A percentile compares a stretch with the other conserved stretches of the same genome.
Evolutionary conservation across 805 yeast species (phyloP).

Genomic region (Candida verbasci): DNA sequence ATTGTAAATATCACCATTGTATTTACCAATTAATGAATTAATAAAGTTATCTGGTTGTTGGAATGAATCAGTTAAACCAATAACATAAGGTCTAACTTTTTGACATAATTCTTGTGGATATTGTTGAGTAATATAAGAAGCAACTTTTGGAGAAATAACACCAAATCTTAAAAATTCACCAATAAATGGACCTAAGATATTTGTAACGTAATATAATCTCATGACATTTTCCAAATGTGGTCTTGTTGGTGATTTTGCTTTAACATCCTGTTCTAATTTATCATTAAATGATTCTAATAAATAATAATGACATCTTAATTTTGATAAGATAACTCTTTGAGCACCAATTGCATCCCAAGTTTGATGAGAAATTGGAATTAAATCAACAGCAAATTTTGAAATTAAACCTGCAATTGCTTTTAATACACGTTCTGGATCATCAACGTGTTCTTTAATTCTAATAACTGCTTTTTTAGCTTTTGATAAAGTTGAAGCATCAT

Average conservation of each 20-base stretch:
- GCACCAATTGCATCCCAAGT: conserved; percentile 45
- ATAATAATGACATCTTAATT: conserved; percentile 48
- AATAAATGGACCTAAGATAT: conserved; percentile 62
- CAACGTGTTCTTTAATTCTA: conserved; percentile 20
- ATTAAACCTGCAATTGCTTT: conserved; percentile 38
- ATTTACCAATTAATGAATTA: conserved; percentile 77
- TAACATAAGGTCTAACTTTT: conserved; percentile 54
- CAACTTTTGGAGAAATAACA: conserved; percentile 43
- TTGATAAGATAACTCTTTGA: conserved; percentile 44
- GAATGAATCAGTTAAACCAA: conserved; percentile 81
- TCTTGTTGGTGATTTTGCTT: conserved; percentile 33
- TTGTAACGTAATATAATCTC: conserved; percentile 51
- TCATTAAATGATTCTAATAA: conserved; percentile 37
- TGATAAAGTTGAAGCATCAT: conserved; percentile 12
- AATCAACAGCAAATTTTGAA: conserved; percentile 37
- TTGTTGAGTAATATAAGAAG: conserved; percentile 8
- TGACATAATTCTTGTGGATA: conserved; percentile 25
- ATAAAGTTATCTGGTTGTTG: conserved; percentile 75
- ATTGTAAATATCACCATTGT: conserved; percentile 79
- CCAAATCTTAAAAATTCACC: conserved; percentile 67
- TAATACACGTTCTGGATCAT: conserved; percentile 28
- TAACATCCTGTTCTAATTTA: conserved; percentile 31
- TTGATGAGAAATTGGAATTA: conserved; percentile 29
- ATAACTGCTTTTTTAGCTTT: conserved; percentile 27
- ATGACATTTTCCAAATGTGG: conserved; percentile 52